Evolutionary conservation across 1,139 yeast species (phyloP).

Genomic region (Eremothecium sinecaudum): DNA sequence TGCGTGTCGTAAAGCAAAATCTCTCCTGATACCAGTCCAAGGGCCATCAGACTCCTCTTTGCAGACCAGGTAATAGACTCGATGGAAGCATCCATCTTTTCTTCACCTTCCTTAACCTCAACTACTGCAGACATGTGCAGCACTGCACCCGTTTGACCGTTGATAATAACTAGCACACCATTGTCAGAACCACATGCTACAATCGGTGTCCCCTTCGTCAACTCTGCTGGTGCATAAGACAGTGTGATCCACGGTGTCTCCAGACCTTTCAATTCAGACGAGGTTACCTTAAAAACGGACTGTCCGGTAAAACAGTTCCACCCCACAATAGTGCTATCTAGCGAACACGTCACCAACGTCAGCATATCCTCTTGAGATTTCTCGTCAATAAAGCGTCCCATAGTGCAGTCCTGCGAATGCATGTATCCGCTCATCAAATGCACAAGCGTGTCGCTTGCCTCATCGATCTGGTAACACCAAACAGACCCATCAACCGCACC

Average conservation of each 20-base stretch:
- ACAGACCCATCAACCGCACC: slow-evolving; percentile 92
- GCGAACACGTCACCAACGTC: slow-evolving; percentile 67
- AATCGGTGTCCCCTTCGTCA: slow-evolving; percentile 34
- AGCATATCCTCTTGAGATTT: slow-evolving; percentile 49
- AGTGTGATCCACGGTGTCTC: slow-evolving; percentile 85
- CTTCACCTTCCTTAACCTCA: slow-evolving; percentile 52
- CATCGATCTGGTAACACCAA: slow-evolving; percentile 79
- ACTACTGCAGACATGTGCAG: slow-evolving; percentile 54
- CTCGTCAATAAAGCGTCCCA: slow-evolving; percentile 61
- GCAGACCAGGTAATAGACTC: slow-evolving; percentile 83
- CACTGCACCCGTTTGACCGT: slow-evolving; percentile 61
- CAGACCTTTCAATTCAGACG: slow-evolving; percentile 57
- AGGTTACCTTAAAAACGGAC: slow-evolving; percentile 52
- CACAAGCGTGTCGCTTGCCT: slow-evolving; percentile 43
- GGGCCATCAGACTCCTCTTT: slow-evolving; percentile 57
- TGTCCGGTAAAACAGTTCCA: slow-evolving; percentile 86
- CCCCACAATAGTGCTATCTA: slow-evolving; percentile 75
- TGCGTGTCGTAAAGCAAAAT: slow-evolving; percentile 70
- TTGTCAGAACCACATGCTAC: slow-evolving; percentile 72
- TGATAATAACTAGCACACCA: slow-evolving; percentile 70
- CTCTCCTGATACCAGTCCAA: slow-evolving; percentile 85
- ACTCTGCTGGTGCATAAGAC: slow-evolving; percentile 40
- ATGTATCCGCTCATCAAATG: slow-evolving; percentile 74
- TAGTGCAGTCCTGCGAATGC: slow-evolving; percentile 71
- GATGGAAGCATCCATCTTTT: slow-evolving; percentile 65